Evolutionary conservation across 139 green algal genomes (phyloP).

Genomic region (Tetraselmis striata): DNA sequence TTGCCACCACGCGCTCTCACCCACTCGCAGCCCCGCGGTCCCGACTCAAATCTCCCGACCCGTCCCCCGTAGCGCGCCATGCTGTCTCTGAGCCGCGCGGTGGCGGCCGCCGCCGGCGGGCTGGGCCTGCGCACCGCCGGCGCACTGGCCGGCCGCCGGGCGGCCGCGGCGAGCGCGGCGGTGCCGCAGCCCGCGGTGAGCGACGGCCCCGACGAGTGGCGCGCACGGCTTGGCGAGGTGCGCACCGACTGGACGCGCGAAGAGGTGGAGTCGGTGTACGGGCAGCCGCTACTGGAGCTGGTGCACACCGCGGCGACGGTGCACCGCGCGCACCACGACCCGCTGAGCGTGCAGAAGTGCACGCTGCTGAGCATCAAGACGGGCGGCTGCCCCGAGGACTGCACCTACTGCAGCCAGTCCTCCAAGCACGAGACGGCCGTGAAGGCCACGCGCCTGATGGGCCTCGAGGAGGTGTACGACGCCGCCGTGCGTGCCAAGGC

Average conservation of each 20-base stretch:
- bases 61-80: no score
- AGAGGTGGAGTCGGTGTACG: constrained; percentile 83
- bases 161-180: neutral
- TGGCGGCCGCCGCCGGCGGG: no score
- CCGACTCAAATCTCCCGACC: no score
- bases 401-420: constrained; percentile 90
- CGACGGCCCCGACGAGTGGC: neutral
- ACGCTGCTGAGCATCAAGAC: constrained; percentile 98
- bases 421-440: constrained; percentile 71
- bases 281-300: constrained; percentile 87
- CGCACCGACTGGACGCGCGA: constrained; percentile 79
- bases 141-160: neutral
- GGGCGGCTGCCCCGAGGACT: constrained; percentile 95
- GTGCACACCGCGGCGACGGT: constrained; percentile 77
- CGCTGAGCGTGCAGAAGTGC: constrained; percentile 89
- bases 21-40: no score
- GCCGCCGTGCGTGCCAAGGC: constrained; percentile 78
- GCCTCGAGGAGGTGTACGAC: constrained; percentile 84
- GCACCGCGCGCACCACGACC: constrained; percentile 87
- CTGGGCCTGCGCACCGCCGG: neutral
- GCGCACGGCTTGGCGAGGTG: constrained; percentile 45
- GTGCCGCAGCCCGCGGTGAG: neutral
- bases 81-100: neutral
- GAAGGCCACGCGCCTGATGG: constrained; percentile 92
- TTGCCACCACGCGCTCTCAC: no score